These are phyloP conservation scores for Cubamyces sp. DNA, from an alignment of 768 basidiomycete genomes.

Conservation along the genomic window DNA sequence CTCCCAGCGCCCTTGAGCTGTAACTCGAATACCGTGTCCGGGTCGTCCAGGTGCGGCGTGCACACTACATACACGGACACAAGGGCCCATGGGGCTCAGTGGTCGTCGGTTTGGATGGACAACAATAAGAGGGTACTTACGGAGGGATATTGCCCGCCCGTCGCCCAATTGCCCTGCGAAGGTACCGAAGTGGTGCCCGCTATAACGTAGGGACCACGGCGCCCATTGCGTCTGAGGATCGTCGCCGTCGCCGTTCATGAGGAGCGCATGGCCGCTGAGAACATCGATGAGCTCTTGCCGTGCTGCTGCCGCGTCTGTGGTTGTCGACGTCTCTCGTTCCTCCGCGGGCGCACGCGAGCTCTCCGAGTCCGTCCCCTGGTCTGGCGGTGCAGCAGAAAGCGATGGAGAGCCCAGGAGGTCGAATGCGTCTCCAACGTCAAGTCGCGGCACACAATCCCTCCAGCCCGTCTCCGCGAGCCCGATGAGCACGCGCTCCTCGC, in stretches of 20 bases:
- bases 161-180: conserved; percentile 98
- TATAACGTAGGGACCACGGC: conserved; percentile 89
- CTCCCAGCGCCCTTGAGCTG: conserved; percentile 95
- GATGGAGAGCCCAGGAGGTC: conserved; percentile 63
- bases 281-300: conserved; percentile 81
- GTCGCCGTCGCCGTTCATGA: conserved; percentile 52
- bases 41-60: conserved; percentile 69
- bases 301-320: conserved; percentile 43
- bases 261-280: conserved; percentile 73
- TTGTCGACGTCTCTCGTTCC: conserved; percentile 22
- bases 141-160: conserved; percentile 90
- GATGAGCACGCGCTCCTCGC: conserved; percentile 62
- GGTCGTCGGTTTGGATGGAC: neutral
- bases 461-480: conserved; percentile 72
- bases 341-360: conserved; percentile 23
- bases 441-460: conserved; percentile 77
- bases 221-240: conserved; percentile 40
- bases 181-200: conserved; percentile 85
- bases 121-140: conserved; percentile 35
- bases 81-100: neutral
- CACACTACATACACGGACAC: conserved; percentile 51
- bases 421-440: conserved; percentile 88
- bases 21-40: conserved; percentile 69
- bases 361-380: conserved; percentile 34
- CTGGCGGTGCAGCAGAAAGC: conserved; percentile 41